These are phyloP conservation scores for Castanea crenata DNA, from an alignment of 306 rosid genomes.

Conservation along the genomic window DNA sequence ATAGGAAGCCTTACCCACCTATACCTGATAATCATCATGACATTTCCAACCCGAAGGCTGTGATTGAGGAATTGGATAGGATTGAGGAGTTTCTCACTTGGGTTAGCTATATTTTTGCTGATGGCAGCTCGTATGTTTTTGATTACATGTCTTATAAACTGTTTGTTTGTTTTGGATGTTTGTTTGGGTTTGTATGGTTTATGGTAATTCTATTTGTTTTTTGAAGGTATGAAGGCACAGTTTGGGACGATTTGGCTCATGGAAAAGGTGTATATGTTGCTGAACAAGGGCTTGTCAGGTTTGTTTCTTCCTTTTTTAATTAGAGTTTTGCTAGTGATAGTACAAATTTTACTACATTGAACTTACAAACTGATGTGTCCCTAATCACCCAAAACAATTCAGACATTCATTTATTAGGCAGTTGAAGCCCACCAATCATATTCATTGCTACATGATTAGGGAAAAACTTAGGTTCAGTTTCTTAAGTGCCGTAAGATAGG, in stretches of 20 bases:
- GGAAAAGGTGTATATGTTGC: conserved; percentile 88
- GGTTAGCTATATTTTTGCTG: conserved; percentile 86
- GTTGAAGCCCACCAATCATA: too few species aligned
- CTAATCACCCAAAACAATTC: too few species aligned
- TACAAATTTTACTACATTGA: too few species aligned
- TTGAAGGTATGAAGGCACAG: conserved; percentile 88
- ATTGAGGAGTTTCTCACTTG: conserved; percentile 89
- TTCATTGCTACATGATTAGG: too few species aligned
- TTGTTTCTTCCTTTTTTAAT: conserved; percentile 17
- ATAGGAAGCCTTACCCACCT: conserved; percentile 52
- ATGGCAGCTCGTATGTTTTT: conserved; percentile 79
- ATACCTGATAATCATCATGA: conserved; percentile 58
- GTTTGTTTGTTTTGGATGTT: neutral
- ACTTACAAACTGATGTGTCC: too few species aligned
- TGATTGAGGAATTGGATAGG: conserved; percentile 83
- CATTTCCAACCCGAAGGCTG: conserved; percentile 49
- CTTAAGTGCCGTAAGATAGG: too few species aligned
- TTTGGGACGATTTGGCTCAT: conserved; percentile 98
- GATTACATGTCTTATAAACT: neutral
- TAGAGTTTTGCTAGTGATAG: too few species aligned
- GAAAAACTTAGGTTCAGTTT: too few species aligned
- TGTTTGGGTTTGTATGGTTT: neutral
- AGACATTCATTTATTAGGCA: too few species aligned
- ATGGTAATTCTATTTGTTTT: neutral
- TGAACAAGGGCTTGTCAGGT: conserved; percentile 74